phyloP scores from a whole-genome alignment of 345 rosid genomes.

The Citrus cavaleriei region DNA sequence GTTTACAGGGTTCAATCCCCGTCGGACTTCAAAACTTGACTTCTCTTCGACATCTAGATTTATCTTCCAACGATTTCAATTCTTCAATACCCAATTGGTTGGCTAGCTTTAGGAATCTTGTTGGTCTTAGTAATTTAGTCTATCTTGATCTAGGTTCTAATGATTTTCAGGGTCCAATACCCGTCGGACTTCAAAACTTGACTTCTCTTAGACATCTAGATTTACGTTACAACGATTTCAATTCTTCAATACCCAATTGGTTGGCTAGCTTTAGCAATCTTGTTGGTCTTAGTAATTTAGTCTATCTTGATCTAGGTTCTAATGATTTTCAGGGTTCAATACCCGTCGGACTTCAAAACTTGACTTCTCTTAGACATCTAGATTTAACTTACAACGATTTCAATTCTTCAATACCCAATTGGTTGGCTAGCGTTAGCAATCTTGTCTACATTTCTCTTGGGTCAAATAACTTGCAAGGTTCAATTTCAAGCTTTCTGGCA shows the following conservation, averaged over 20 bases:
- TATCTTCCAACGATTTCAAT: not conserved
- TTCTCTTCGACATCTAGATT: constrained; percentile 6
- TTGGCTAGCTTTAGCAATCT: not conserved
- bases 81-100: constrained; percentile 13
- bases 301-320: constrained; percentile 3
- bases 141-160: constrained; percentile 11
- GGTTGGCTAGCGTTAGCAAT: not conserved
- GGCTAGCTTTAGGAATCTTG: not conserved
- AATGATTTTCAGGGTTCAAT: not conserved
- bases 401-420: constrained; percentile 3
- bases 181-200: not conserved
- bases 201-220: constrained; percentile 9
- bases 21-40: constrained; percentile 5
- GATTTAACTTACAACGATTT: not conserved
- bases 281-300: constrained; percentile 8
- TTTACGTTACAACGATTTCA: not conserved
- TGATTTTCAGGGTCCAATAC: not conserved
- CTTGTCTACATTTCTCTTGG: not conserved
- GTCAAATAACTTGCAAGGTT: not conserved
- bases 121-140: not conserved
- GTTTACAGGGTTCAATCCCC: not conserved
- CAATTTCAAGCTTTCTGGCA: not conserved
- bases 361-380: constrained; percentile 6
- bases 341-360: not conserved
- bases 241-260: constrained; percentile 11